Evolutionary conservation across 345 rosid species (phyloP).

Genomic region (Cardiospermum halicacabum): DNA sequence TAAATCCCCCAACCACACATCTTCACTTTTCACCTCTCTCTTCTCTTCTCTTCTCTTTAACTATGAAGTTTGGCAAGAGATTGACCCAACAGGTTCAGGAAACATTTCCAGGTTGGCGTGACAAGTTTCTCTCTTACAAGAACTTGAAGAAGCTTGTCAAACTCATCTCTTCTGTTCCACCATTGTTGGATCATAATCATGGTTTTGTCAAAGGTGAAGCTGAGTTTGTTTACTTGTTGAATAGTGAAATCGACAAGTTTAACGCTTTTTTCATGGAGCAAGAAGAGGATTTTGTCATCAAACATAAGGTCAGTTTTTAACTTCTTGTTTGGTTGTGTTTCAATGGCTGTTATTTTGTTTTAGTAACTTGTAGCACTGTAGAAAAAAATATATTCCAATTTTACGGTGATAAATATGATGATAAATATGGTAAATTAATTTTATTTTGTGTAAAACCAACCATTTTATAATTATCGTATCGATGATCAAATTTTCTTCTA

Average conservation of each 20-base stretch:
- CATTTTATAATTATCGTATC: no score
- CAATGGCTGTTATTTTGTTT: neutral
- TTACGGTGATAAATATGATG: no score
- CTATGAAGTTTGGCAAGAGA: conserved; percentile 90
- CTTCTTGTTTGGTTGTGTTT: neutral
- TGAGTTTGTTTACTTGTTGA: conserved; percentile 52
- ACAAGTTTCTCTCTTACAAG: conserved; percentile 70
- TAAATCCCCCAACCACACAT: no score
- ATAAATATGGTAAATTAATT: no score
- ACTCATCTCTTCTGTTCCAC: conserved; percentile 36
- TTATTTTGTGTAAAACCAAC: no score
- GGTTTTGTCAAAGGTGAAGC: conserved; percentile 38
- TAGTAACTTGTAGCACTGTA: no score
- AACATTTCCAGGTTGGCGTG: conserved; percentile 75
- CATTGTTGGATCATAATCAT: conserved; percentile 1
- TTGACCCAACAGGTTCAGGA: conserved; percentile 71
- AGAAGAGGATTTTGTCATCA: conserved; percentile 89
- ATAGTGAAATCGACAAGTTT: conserved; percentile 80
- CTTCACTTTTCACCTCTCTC: neutral
- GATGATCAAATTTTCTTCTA: no score
- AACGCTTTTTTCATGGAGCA: conserved; percentile 77
- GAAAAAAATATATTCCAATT: no score
- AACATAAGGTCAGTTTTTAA: conserved; percentile 46
- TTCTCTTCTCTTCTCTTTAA: neutral
- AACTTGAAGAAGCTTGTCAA: conserved; percentile 72